phyloP scores from a whole-genome alignment of 305 asterid genomes.

The Striga hermonthica region DNA sequence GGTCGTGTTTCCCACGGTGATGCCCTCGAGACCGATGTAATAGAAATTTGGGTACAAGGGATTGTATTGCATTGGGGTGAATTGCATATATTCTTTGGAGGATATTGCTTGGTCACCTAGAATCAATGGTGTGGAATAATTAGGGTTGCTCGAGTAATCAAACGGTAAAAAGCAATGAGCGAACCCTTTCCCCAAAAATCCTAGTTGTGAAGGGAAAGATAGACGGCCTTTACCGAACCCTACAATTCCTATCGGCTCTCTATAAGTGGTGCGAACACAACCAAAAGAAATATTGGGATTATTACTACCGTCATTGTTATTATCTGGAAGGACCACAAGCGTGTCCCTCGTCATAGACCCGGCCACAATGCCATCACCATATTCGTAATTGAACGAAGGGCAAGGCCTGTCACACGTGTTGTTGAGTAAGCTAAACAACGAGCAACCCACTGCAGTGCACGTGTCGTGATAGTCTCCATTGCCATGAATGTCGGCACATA shows the following conservation, averaged over 20 bases:
- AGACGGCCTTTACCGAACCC: slow-evolving; percentile 77
- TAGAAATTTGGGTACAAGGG: slow-evolving; percentile 53
- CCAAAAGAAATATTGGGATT: slow-evolving; percentile 52
- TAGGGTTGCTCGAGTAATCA: slow-evolving; percentile 70
- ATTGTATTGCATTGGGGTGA: neutral
- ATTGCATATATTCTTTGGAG: neutral
- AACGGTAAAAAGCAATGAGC: slow-evolving; percentile 81
- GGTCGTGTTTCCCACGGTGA: slow-evolving; percentile 43
- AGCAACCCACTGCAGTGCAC: slow-evolving; percentile 60
- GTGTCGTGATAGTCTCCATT: slow-evolving; percentile 55
- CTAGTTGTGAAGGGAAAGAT: slow-evolving; percentile 80
- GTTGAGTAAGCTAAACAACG: slow-evolving; percentile 45
- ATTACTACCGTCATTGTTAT: slow-evolving; percentile 33
- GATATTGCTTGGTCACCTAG: slow-evolving; percentile 53
- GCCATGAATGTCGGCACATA: slow-evolving; percentile 51
- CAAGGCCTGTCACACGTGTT: slow-evolving; percentile 44
- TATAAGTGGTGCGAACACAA: slow-evolving; percentile 54
- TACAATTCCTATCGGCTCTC: slow-evolving; percentile 71
- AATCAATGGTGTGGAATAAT: slow-evolving; percentile 63
- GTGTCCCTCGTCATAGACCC: slow-evolving; percentile 62
- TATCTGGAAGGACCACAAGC: slow-evolving; percentile 47
- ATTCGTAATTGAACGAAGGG: slow-evolving; percentile 59
- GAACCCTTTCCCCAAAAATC: slow-evolving; percentile 64
- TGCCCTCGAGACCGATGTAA: slow-evolving; percentile 61
- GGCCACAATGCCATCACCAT: slow-evolving; percentile 55